Evolutionary conservation across 495 filamentous ascomycete genomes (phyloP).

Genomic region (Ramalina peruviana): DNA sequence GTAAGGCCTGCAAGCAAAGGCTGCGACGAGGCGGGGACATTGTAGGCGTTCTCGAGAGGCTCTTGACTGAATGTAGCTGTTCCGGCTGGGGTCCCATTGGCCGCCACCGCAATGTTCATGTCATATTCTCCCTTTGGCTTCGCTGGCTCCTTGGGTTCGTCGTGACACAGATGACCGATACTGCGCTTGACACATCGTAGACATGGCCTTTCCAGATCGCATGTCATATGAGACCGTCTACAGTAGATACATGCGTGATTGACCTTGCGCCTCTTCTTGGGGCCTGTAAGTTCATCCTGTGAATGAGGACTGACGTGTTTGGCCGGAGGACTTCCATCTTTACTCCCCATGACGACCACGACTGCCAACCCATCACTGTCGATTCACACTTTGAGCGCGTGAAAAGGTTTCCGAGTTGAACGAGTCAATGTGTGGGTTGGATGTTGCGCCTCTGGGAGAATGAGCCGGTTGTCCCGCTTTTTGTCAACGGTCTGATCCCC

Average conservation of each 20-base stretch:
- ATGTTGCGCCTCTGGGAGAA: background rate
- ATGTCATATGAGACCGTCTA: slow-evolving; percentile 99
- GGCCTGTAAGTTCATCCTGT: slow-evolving; percentile 35
- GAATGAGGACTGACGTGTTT: slow-evolving; percentile 7
- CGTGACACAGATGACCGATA: slow-evolving; percentile 97
- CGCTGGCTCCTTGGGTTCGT: slow-evolving; percentile 72
- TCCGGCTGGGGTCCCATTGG: slow-evolving; percentile 43
- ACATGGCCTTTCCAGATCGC: slow-evolving; percentile 95
- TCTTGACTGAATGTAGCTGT: background rate
- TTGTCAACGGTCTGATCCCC: too few species aligned
- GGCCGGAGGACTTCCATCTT: slow-evolving; percentile 9
- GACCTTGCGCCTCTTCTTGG: slow-evolving; percentile 96
- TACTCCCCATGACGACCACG: slow-evolving; percentile 6
- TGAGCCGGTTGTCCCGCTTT: background rate
- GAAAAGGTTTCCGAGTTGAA: background rate
- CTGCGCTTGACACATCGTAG: slow-evolving; percentile 96
- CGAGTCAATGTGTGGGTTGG: background rate
- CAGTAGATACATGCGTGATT: slow-evolving; percentile 99
- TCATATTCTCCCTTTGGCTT: slow-evolving; percentile 65
- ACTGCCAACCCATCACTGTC: slow-evolving; percentile 7
- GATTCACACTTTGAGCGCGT: background rate
- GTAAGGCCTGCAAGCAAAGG: slow-evolving; percentile 4
- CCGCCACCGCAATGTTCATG: slow-evolving; percentile 32
- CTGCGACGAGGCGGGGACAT: slow-evolving; percentile 1
- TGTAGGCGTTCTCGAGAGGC: background rate